Conservation (phyloP, 805 yeast species). For the Grigorovia humatica region DNA sequence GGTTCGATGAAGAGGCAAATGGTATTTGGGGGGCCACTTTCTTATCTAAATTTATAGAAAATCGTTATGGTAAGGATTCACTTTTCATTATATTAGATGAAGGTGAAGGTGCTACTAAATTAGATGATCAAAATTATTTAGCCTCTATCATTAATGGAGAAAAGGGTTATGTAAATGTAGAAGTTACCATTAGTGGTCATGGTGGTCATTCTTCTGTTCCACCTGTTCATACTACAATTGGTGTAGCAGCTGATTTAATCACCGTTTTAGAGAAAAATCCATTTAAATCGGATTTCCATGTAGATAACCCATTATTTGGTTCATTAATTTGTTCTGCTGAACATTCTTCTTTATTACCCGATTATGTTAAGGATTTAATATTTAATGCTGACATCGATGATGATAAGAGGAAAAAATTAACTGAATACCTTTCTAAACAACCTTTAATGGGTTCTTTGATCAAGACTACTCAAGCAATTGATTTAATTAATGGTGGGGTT, state of each 20-base stretch:
- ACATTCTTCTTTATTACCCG: constrained; percentile 25
- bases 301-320: constrained; percentile 49
- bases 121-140: constrained; percentile 37
- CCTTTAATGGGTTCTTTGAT: constrained; percentile 31
- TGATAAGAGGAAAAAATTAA: constrained; percentile 30
- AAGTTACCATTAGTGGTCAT: constrained; percentile 42
- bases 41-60: constrained; percentile 36
- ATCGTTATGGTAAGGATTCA: constrained; percentile 50
- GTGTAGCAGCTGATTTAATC: constrained; percentile 53
- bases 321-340: constrained; percentile 54
- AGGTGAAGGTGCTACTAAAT: constrained; percentile 33
- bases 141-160: constrained; percentile 51
- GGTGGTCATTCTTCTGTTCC: constrained; percentile 83
- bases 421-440: constrained; percentile 15
- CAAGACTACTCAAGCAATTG: constrained; percentile 58
- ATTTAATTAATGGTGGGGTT: constrained; percentile 59
- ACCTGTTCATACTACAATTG: constrained; percentile 74
- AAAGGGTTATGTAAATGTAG: constrained; percentile 48
- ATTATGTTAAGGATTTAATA: constrained; percentile 17
- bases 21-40: constrained; percentile 52
- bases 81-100: constrained; percentile 64
- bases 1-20: constrained; percentile 70
- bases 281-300: constrained; percentile 27
- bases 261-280: constrained; percentile 47
- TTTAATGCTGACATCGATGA: constrained; percentile 26